These are phyloP conservation scores for Trichoderma arundinaceum DNA, from an alignment of 2,329 filamentous ascomycete genomes.

Conservation along the genomic window DNA sequence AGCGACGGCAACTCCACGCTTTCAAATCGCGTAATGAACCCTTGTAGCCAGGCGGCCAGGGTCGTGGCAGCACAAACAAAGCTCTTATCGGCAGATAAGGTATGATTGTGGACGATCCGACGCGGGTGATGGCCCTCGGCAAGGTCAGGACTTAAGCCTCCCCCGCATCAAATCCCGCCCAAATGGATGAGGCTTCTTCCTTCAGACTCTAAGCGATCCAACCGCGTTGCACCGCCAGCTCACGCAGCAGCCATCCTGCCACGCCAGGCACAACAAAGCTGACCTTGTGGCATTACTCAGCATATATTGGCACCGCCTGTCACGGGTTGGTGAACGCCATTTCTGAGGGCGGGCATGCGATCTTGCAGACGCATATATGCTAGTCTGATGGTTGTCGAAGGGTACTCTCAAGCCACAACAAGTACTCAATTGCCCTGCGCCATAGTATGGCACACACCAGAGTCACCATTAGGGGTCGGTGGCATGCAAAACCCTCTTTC, in stretches of 20 bases:
- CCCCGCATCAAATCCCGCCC: slow-evolving; percentile 30
- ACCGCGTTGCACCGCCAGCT: slow-evolving; percentile 24
- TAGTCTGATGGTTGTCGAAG: neutral
- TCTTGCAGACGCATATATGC: slow-evolving; percentile 15
- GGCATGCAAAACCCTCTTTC: too few relatives aligned
- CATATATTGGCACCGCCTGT: neutral
- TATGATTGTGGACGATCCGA: slow-evolving; percentile 29
- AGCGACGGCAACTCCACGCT: slow-evolving; percentile 17
- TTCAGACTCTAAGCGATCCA: slow-evolving; percentile 26
- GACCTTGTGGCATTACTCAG: slow-evolving; percentile 8
- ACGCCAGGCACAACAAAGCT: slow-evolving; percentile 11
- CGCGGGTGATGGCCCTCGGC: slow-evolving; percentile 29
- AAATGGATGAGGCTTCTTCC: slow-evolving; percentile 26
- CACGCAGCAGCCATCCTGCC: slow-evolving; percentile 7
- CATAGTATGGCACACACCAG: neutral
- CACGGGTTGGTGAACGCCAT: slow-evolving; percentile 8
- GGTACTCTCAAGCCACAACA: neutral
- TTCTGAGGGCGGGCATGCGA: neutral
- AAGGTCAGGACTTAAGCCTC: slow-evolving; percentile 29
- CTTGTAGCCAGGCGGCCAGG: slow-evolving; percentile 20
- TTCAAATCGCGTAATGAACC: slow-evolving; percentile 20
- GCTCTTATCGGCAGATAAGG: slow-evolving; percentile 31
- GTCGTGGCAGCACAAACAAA: slow-evolving; percentile 21
- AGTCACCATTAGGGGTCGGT: too few relatives aligned
- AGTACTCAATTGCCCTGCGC: neutral